Evolutionary conservation across 2,329 filamentous ascomycete species (phyloP), one percentile per base, ranked within the genome.

Genomic region (Rosellinia necatrix): DNA sequence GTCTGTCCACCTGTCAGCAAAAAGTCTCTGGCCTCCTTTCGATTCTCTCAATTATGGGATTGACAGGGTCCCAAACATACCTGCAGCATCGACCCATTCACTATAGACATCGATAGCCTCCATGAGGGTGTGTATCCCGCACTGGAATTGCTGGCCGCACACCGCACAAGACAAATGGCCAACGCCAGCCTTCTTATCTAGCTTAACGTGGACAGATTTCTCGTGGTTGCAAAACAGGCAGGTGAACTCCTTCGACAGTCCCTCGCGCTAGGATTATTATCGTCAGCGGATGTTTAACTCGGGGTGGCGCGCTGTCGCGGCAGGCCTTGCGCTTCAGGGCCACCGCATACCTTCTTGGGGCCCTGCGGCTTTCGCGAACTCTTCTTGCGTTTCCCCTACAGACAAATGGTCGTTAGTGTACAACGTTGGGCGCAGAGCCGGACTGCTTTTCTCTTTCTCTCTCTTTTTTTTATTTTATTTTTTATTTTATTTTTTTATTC

Each of bases 181-280:
- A 32, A 96, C 83, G 48, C 91, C 91, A 24, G 86, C 80, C 73
- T 97, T 97, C 81, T 96, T 96, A 72, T 99, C 92, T 47, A 99
- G 82, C 74, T 96, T 94, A 64, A 97, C 90, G 24, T 85, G 83
- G 49, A 99, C 90, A 0, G 92, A 91, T 64, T 91, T 94, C 72
- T 97, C 94, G 76, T 97, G 92, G 73, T 97, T 97, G 81, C 94
- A 99, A 77, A 99, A 99, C 41, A 99, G 86, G 72, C 94, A 99
- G 54, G 92, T 91, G 74, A 99, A 99, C n/a, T 85, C 84, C 2
- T 90, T 92, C 3, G 88, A 82, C 15, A 94, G 81, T 35, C 86
- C 83, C 66, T 92, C 89, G 71, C 82, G 76, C 86, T 89, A 53
- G 54, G 35, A 10, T 30, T 7, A 24, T 47, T 42, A 29, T 52